Conservation (phyloP, 2,329 filamentous ascomycete genomes). For the Venturiaceae sp. region DNA sequence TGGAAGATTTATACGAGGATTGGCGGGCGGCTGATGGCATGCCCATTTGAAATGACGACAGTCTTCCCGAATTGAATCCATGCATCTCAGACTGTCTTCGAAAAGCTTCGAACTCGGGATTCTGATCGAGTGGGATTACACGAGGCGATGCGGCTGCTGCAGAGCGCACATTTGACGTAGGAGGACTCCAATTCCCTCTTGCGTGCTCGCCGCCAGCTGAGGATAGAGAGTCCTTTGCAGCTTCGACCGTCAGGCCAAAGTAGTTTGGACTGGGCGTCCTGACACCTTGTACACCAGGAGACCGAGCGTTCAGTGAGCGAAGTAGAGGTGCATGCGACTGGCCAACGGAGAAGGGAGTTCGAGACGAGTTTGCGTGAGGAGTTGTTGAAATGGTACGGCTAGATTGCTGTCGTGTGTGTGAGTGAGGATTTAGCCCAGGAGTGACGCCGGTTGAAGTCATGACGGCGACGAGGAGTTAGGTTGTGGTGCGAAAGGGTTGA, state of each 20-base stretch:
- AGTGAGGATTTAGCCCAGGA: background rate
- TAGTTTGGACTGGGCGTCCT: conserved; percentile 62
- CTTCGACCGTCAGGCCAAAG: conserved; percentile 66
- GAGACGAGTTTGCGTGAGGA: background rate
- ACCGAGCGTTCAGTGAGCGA: background rate
- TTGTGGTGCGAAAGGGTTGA: background rate
- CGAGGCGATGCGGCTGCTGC: conserved; percentile 60
- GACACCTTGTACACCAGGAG: background rate
- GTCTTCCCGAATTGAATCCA: conserved; percentile 1
- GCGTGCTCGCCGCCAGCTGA: conserved; percentile 49
- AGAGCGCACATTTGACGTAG: conserved; percentile 60
- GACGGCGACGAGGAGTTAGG: background rate
- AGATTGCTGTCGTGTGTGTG: background rate
- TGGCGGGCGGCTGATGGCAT: background rate
- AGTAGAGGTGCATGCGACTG: background rate
- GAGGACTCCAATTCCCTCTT: conserved; percentile 65
- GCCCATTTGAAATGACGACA: background rate
- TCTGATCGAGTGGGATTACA: conserved; percentile 61
- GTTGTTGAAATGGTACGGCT: background rate
- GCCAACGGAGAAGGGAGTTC: background rate
- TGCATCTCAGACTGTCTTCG: conserved; percentile 55
- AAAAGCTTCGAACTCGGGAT: conserved; percentile 76
- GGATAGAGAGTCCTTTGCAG: conserved; percentile 50
- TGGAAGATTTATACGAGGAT: background rate
- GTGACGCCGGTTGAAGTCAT: background rate